These are phyloP conservation scores for Chlorella vulgaris DNA, from an alignment of 139 green algal genomes.

Conservation along the genomic window DNA sequence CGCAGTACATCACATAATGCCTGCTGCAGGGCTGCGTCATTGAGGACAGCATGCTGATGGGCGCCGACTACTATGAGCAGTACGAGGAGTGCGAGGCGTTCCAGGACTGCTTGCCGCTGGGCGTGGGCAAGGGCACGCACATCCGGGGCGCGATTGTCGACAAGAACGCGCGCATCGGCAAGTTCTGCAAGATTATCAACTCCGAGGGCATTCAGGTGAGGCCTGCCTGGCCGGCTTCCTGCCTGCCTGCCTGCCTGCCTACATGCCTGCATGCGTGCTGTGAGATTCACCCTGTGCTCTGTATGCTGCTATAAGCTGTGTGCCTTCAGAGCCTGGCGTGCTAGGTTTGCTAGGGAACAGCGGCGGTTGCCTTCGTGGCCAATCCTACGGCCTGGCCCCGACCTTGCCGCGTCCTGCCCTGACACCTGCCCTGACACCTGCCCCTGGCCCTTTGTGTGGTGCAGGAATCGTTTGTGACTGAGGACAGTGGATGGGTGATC, in stretches of 20 bases:
- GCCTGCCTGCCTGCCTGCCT: background rate
- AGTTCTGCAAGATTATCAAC: conserved; percentile 75
- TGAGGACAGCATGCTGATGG: conserved; percentile 85
- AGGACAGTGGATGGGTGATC: conserved; percentile 94
- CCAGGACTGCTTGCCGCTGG: conserved; percentile 89
- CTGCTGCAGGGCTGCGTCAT: conserved; percentile 53
- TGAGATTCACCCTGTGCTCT: too few relatives aligned
- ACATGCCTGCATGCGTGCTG: background rate
- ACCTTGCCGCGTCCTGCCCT: too few relatives aligned
- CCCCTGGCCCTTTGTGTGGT: too few relatives aligned
- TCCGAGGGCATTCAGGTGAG: conserved; percentile 70
- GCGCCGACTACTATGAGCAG: conserved; percentile 98
- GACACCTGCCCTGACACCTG: too few relatives aligned
- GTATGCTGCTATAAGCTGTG: too few relatives aligned
- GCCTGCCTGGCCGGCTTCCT: background rate
- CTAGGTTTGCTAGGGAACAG: too few relatives aligned
- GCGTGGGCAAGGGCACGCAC: conserved; percentile 84
- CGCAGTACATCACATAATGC: too few relatives aligned
- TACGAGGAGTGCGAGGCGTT: conserved; percentile 72
- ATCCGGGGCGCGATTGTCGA: conserved; percentile 89
- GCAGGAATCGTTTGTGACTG: conserved; percentile 42
- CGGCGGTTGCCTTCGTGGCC: too few relatives aligned
- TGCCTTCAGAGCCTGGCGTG: too few relatives aligned
- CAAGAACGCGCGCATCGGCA: conserved; percentile 94
- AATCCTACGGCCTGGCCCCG: too few relatives aligned